These are phyloP conservation scores for Penicillium verhagenii DNA, from an alignment of 495 filamentous ascomycete species.

Conservation along the genomic window DNA sequence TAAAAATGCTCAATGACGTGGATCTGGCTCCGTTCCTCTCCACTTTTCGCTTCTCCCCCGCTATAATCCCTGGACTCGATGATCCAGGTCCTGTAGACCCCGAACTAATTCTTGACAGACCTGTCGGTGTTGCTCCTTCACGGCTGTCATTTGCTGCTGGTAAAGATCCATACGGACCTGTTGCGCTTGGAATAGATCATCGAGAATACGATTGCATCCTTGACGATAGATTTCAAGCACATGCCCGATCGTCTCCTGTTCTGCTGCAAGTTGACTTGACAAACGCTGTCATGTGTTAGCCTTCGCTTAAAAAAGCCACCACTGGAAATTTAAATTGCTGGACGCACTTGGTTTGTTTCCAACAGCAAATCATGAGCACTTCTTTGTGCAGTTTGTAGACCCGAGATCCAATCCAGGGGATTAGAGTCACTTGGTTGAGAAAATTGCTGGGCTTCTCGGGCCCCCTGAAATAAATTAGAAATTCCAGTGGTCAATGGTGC, in stretches of 20 bases:
- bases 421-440: conserved; percentile 7
- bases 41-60: not conserved
- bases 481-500: not conserved
- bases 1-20: not conserved
- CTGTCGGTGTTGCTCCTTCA: conserved; percentile 34
- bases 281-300: conserved; percentile 21
- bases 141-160: conserved; percentile 29
- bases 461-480: not conserved
- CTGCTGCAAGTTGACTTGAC: conserved; percentile 29
- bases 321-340: too few relatives aligned
- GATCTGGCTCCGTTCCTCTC: not conserved
- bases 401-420: conserved; percentile 23
- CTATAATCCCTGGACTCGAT: conserved; percentile 21
- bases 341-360: conserved; percentile 28
- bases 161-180: conserved; percentile 33
- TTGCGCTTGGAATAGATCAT: conserved; percentile 33
- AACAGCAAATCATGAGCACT: conserved; percentile 20
- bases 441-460: not conserved
- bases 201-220: conserved; percentile 35
- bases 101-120: conserved; percentile 33
- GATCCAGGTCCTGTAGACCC: conserved; percentile 30
- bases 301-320: not conserved
- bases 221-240: conserved; percentile 33
- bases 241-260: conserved; percentile 27
- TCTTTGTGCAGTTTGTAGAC: conserved; percentile 24